A percentile compares a stretch with the other conserved stretches of the same genome.
These are phyloP conservation scores for Clavariopsis aquatica DNA, from an alignment of 495 filamentous ascomycete species.

Conservation along the genomic window DNA sequence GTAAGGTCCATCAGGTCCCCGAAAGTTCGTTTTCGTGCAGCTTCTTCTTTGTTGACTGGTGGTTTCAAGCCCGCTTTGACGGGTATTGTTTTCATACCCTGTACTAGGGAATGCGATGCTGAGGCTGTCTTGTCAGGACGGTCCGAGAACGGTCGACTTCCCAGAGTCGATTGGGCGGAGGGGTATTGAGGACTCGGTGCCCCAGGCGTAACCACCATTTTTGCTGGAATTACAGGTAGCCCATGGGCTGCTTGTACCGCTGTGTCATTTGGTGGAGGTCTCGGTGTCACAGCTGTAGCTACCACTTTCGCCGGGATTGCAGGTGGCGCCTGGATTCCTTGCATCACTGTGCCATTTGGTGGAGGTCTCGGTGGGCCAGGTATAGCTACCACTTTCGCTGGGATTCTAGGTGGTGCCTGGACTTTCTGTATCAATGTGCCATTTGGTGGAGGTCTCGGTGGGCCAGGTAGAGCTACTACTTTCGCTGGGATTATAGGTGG, in stretches of 20 bases:
- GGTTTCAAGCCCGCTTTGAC: conserved; percentile 18
- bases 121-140: conserved; percentile 7
- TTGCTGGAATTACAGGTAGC: background rate
- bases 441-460: background rate
- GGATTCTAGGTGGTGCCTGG: too few species aligned
- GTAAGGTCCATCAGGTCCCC: conserved; percentile 55
- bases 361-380: too few species aligned
- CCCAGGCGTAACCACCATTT: background rate
- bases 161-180: background rate
- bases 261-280: too few species aligned
- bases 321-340: background rate
- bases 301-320: background rate
- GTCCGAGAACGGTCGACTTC: background rate
- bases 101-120: conserved; percentile 7
- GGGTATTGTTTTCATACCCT: conserved; percentile 29
- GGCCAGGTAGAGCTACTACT: too few species aligned
- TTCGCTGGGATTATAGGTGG: too few species aligned
- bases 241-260: background rate
- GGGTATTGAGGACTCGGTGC: background rate
- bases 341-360: background rate
- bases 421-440: too few species aligned
- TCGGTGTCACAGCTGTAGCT: too few species aligned
- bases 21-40: conserved; percentile 52
- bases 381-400: too few species aligned
- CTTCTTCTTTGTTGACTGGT: conserved; percentile 46